A percentile compares a stretch with the other conserved stretches of the same genome.
phyloP scores from a whole-genome alignment of 2,329 filamentous ascomycete genomes.

The Trichophyton schoenleinii region DNA sequence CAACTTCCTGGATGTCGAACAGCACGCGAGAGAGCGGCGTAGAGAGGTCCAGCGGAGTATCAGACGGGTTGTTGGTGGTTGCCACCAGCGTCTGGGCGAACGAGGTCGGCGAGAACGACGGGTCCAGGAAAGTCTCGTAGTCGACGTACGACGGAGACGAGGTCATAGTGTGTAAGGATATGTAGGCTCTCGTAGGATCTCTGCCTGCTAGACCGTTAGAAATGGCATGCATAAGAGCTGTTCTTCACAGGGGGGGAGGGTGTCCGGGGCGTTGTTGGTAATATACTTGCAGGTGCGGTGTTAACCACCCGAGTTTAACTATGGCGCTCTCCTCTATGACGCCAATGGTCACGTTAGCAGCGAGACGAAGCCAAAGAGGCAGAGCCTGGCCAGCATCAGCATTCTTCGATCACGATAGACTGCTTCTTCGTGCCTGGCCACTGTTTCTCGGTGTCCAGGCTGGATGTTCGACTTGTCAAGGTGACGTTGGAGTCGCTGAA shows the following conservation, averaged over 20 bases:
- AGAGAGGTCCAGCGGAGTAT: constrained; percentile 80
- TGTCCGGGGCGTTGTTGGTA: neutral
- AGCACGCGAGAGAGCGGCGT: constrained; percentile 86
- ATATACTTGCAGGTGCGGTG: neutral
- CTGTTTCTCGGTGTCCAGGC: neutral
- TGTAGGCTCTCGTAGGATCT: neutral
- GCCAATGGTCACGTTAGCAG: neutral
- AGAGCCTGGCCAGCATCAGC: neutral
- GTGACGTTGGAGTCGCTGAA: neutral
- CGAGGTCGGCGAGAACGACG: constrained; percentile 62
- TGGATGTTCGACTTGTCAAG: neutral
- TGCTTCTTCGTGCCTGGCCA: neutral
- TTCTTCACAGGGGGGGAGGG: neutral
- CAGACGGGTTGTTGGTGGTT: constrained; percentile 80
- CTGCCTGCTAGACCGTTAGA: neutral
- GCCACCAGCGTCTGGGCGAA: constrained; percentile 87
- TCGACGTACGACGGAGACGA: constrained; percentile 57
- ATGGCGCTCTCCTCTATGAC: neutral
- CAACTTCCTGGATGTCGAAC: constrained; percentile 93
- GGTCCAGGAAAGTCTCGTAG: constrained; percentile 80
- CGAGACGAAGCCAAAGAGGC: neutral
- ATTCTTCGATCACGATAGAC: neutral
- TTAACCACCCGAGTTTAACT: too few species aligned
- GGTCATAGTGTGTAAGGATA: neutral
- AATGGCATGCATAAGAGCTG: neutral